Conservation (phyloP, 352 stramenopile genomes). For the Phytopythium sindhum region DNA sequence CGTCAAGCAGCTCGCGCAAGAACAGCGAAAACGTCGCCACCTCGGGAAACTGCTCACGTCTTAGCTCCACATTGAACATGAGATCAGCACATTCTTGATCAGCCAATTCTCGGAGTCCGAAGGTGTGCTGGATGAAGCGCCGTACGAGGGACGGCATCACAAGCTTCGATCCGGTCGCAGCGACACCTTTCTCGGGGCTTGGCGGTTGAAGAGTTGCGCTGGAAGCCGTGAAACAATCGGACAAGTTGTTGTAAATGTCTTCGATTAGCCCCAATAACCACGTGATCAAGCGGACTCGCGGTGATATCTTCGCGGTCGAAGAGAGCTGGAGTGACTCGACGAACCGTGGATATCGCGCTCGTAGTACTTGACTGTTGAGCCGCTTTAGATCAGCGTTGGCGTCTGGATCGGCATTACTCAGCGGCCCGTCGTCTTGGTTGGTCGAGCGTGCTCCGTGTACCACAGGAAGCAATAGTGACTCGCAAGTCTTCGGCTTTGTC, state of each 20-base stretch:
- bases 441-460: neutral
- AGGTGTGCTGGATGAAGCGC: slow-evolving; percentile 40
- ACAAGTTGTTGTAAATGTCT: slow-evolving; percentile 57
- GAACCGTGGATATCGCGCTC: slow-evolving; percentile 50
- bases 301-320: slow-evolving; percentile 9
- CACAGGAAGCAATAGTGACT: neutral
- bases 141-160: slow-evolving; percentile 62
- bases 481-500: neutral
- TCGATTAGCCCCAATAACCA: slow-evolving; percentile 69
- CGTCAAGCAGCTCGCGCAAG: slow-evolving; percentile 63
- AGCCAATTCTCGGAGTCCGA: slow-evolving; percentile 50
- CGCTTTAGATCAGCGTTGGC: neutral
- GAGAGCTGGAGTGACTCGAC: slow-evolving; percentile 28
- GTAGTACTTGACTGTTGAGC: slow-evolving; percentile 31
- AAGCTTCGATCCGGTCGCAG: slow-evolving; percentile 14
- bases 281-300: slow-evolving; percentile 42
- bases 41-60: slow-evolving; percentile 40
- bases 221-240: slow-evolving; percentile 6
- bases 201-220: neutral
- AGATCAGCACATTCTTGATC: slow-evolving; percentile 75
- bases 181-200: neutral
- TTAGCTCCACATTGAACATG: slow-evolving; percentile 58
- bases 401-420: neutral
- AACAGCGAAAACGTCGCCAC: slow-evolving; percentile 60
- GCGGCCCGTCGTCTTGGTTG: slow-evolving; percentile 10